phyloP scores from a whole-genome alignment of 2,329 filamentous ascomycete genomes.

The Ceratocystis harringtonii region DNA sequence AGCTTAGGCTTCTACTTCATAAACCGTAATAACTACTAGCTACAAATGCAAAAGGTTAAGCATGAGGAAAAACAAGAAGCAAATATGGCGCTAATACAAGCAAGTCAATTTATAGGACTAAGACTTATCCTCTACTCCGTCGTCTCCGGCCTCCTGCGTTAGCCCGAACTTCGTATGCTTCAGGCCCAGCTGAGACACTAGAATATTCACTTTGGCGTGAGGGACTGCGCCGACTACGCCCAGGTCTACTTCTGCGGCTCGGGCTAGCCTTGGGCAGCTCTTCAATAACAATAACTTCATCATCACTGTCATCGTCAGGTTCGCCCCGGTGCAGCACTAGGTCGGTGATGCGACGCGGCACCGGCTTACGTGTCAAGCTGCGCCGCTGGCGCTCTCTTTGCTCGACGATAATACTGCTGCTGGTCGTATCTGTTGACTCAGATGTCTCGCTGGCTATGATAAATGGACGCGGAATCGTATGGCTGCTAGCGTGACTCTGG shows the following conservation, averaged over 20 bases:
- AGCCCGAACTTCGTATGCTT: neutral
- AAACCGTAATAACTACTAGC: too few species aligned
- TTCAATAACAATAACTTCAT: conserved; percentile 9
- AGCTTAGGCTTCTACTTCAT: too few species aligned
- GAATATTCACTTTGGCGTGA: conserved; percentile 11
- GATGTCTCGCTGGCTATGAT: neutral
- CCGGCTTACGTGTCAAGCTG: conserved; percentile 5
- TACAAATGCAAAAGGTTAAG: neutral
- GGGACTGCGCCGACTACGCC: neutral
- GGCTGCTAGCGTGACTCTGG: neutral
- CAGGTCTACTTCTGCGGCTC: neutral
- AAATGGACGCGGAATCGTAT: neutral
- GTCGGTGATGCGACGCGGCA: neutral
- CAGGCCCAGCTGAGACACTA: conserved; percentile 6
- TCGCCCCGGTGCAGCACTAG: neutral
- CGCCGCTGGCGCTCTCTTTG: neutral
- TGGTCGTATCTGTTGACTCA: neutral
- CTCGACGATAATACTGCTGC: conserved; percentile 12
- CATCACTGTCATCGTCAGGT: neutral
- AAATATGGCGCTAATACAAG: neutral
- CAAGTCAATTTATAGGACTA: neutral
- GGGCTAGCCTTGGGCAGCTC: neutral
- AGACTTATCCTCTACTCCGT: conserved; percentile 2
- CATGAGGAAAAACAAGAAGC: neutral
- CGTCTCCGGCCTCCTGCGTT: neutral